Base-by-base conservation (phyloP, 169 alveolate genomes). In the Toxoplasma gondii region DNA sequence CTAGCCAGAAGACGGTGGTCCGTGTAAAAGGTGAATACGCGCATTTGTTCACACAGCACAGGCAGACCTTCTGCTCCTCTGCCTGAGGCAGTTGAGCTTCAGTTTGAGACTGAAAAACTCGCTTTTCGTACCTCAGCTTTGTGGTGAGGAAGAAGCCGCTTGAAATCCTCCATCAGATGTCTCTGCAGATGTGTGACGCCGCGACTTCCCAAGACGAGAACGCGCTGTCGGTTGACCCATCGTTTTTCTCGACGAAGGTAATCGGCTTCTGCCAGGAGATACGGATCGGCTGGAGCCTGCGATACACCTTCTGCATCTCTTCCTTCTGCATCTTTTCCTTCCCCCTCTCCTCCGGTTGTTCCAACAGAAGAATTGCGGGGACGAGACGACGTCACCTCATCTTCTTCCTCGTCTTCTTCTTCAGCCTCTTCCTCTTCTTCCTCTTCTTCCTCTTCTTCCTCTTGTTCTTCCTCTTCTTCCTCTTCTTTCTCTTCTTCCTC, bases 71-170 rank as follows among this genome's bases (percentile, higher is more conserved):
- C 12, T 49, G 58, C 58, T 49, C 58, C 58, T 4, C 12, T 12
- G 58, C 58, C 12, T 4, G 12, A 49, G 12, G 22, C 22, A 12
- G 22, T 7, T 7, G 12, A 49, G 58, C 12, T 49, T 49, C 58
- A 4, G 4, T 4, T 7, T 7, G 12, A 49, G 58, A 12, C 58
- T 49, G 58, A 49, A 49, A 49, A 49, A 49, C 22, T 31, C 29
- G 74, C 74, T 1, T 19, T 41, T 31, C 39, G 70, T 91, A 97
- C 98, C 96, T 99, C 99, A 91, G 99, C 96, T 95, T 99, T 99
- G 95, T 99, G 99, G 97, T 99, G 99, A 38, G 99, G 99, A 53
- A 99, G 96, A 88, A 99, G 97, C 94, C 97, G 97, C 93, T 98
- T 97, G 45, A 99, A 92, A 95, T 99, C 99, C 58, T 97, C 98